phyloP scores from a whole-genome alignment of 2,329 filamentous ascomycete genomes.

The Trichoderma hamatum region DNA sequence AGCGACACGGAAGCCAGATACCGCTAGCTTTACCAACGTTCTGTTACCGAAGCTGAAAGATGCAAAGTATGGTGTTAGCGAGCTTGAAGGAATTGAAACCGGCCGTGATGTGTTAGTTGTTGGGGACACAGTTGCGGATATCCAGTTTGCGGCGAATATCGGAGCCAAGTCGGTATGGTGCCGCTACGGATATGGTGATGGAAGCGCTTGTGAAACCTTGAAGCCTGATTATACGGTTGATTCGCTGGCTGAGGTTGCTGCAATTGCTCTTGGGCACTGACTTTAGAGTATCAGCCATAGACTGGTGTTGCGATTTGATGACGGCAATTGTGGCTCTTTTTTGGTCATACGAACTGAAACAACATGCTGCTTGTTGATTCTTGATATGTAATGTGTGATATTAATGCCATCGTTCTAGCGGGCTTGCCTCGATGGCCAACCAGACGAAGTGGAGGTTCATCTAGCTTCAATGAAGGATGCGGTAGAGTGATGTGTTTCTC shows the following conservation, averaged over 20 bases:
- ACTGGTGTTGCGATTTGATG: not conserved
- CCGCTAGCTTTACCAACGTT: not conserved
- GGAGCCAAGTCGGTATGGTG: not conserved
- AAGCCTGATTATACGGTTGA: not conserved
- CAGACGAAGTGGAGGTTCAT: not conserved
- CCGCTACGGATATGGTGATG: not conserved
- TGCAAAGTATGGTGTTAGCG: not conserved
- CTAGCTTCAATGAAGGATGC: not conserved
- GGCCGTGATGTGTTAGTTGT: not conserved
- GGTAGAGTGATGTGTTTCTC: not conserved
- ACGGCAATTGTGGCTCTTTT: not conserved
- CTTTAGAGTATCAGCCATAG: not conserved
- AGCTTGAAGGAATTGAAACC: not conserved
- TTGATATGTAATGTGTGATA: not conserved
- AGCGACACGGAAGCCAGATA: not conserved
- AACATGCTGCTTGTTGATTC: not conserved
- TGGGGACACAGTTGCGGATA: not conserved
- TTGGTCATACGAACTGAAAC: not conserved
- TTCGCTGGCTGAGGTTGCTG: not conserved
- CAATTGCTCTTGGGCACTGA: not conserved
- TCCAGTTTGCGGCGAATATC: not conserved
- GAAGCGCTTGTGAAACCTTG: not conserved
- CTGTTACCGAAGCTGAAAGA: not conserved
- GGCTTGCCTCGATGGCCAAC: not conserved
- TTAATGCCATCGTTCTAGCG: not conserved